Conservation (phyloP, 768 basidiomycete species). For the Boletus eberwhitei region DNA sequence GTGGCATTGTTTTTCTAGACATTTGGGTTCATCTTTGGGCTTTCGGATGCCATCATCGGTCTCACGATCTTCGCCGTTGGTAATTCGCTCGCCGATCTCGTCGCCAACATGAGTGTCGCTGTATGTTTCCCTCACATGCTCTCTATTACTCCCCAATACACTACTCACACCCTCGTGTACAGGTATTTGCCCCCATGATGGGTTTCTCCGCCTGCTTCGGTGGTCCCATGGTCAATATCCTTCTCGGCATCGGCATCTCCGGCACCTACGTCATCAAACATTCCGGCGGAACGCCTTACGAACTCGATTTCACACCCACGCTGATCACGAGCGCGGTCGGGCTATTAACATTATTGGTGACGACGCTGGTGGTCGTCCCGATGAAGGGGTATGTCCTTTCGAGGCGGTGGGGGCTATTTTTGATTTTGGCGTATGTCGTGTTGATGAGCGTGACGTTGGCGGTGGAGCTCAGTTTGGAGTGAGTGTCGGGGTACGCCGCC, state of each 20-base stretch:
- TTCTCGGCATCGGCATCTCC: constrained; percentile 88
- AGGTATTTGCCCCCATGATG: constrained; percentile 90
- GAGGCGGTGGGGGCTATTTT: constrained; percentile 74
- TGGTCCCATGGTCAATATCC: constrained; percentile 88
- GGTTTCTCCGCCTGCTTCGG: constrained; percentile 95
- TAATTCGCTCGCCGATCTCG: constrained; percentile 93
- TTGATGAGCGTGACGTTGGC: constrained; percentile 79
- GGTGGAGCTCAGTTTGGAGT: constrained; percentile 55
- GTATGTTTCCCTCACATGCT: constrained; percentile 38
- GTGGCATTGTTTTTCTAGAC: constrained; percentile 48
- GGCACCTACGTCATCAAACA: constrained; percentile 81
- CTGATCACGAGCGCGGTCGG: constrained; percentile 82
- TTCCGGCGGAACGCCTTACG: constrained; percentile 52
- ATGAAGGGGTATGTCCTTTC: constrained; percentile 79
- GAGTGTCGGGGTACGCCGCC: background rate
- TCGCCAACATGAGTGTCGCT: constrained; percentile 95
- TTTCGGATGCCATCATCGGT: constrained; percentile 96
- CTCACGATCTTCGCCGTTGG: constrained; percentile 96
- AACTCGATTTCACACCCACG: constrained; percentile 77
- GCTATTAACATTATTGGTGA: constrained; percentile 68
- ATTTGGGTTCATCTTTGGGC: constrained; percentile 89
- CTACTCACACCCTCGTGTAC: background rate
- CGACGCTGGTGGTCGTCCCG: constrained; percentile 82
- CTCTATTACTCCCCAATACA: background rate
- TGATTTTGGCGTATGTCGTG: constrained; percentile 68